Base-by-base conservation (phyloP, 148 eudicot species). In the Persicaria tinctoria region DNA sequence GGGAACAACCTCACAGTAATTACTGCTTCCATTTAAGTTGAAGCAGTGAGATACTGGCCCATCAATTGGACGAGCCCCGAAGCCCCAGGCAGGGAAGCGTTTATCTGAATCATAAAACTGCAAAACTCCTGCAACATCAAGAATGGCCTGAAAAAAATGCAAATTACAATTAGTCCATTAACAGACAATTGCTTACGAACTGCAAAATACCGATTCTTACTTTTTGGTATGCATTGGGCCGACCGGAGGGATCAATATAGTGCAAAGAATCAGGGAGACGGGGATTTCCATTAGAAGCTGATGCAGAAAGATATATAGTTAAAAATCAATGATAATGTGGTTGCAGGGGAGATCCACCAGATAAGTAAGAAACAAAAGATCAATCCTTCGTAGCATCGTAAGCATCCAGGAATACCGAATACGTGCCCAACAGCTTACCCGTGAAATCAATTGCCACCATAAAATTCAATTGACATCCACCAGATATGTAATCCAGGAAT, bases 231-330 rank as follows among this genome's bases (percentile, higher is more conserved):
- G 99, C 94, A 83, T 96, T 96, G 78, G 94, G 99, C 76, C 97
- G 92, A 80, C 99, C 99, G 77, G 97, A 85, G 76, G 94, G 97
- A 82, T 96, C 99, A 76, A 92, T 89, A 82, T 92, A 96, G 80
- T 96, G 99, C 80, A 96, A 83, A 46, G 99, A 95, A 89, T 95
- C 97, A 32, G 97, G 94, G 50, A 95, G 88, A 59, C 99, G 97
- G 44, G 99, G 99, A 86, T 95, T 95, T 75, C 99, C 99, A 86
- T 95, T 95, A 70, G 99, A 95, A 85, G 99, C 99, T 95, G 97
- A 82, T 68, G 13, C 38, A 66, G 48, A 66, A 66, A 47, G 47
- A 66, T 27, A 9, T 63, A 32, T 6, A 66, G 46, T 66, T 41
- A 46, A 41, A 66, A 66, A 41, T 66, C 14, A 13, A 66, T 14